A percentile compares a stretch with the other conserved stretches of the same genome.
Evolutionary conservation across 208 protist genomes (phyloP).

Genomic region (Leishmania martiniquensis): DNA sequence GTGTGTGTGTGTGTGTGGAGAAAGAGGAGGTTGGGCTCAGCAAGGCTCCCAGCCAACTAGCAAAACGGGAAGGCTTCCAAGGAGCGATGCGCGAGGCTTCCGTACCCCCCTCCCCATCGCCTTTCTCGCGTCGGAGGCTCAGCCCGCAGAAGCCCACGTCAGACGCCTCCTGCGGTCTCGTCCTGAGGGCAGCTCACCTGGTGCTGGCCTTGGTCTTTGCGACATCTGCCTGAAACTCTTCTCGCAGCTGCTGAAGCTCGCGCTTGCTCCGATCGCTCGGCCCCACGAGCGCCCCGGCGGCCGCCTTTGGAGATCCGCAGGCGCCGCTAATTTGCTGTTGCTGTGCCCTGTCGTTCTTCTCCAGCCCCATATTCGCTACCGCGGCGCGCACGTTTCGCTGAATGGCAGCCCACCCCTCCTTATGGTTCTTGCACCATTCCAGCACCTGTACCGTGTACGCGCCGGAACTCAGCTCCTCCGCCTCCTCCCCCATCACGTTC

Average conservation of each 20-base stretch:
- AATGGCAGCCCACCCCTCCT: constrained; percentile 9
- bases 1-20: not conserved
- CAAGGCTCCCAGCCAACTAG: not conserved
- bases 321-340: constrained; percentile 26
- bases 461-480: constrained; percentile 12
- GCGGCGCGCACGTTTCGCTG: constrained; percentile 13
- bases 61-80: no score
- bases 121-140: not conserved
- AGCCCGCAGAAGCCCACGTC: not conserved
- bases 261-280: constrained; percentile 29
- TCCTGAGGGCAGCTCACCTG: not conserved
- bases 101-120: not conserved
- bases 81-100: not conserved
- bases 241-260: constrained; percentile 32
- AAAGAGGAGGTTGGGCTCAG: not conserved
- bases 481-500: constrained; percentile 15
- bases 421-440: constrained; percentile 42
- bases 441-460: constrained; percentile 54
- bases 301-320: constrained; percentile 2
- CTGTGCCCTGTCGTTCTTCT: constrained; percentile 24
- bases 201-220: not conserved
- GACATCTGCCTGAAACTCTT: constrained; percentile 30
- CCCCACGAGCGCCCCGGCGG: constrained; percentile 11
- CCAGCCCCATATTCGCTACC: constrained; percentile 20
- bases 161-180: not conserved